These are phyloP conservation scores for Phytophthora colocasiae DNA, from an alignment of 352 stramenopile species.

Conservation along the genomic window DNA sequence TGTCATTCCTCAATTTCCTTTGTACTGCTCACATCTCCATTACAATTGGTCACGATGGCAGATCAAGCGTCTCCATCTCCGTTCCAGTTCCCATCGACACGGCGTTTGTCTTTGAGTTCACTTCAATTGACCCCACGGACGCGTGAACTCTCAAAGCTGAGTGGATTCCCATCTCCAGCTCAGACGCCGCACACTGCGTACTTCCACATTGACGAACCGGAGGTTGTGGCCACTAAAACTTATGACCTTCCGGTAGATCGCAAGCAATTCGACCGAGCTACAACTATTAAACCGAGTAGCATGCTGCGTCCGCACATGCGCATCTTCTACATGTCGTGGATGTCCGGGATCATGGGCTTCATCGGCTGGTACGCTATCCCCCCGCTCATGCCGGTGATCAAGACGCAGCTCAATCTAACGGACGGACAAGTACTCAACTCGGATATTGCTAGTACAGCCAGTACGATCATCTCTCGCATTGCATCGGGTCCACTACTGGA, in stretches of 20 bases:
- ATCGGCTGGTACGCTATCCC: constrained; percentile 96
- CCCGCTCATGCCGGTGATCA: constrained; percentile 93
- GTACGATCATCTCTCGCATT: constrained; percentile 94
- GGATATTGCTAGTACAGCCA: constrained; percentile 92
- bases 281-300: constrained; percentile 78
- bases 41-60: constrained; percentile 7
- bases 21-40: background rate
- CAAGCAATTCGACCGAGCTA: constrained; percentile 73
- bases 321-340: constrained; percentile 93
- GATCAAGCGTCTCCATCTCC: constrained; percentile 23
- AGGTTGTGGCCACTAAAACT: constrained; percentile 23
- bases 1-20: constrained; percentile 31
- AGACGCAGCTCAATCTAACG: constrained; percentile 82
- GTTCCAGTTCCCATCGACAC: constrained; percentile 9
- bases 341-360: constrained; percentile 94
- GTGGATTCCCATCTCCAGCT: constrained; percentile 25
- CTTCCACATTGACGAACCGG: constrained; percentile 35
- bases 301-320: constrained; percentile 94
- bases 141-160: constrained; percentile 21
- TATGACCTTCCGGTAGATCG: constrained; percentile 65
- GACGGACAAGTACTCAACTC: constrained; percentile 92
- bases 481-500: constrained; percentile 94
- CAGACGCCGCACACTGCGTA: constrained; percentile 27
- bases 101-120: constrained; percentile 28
- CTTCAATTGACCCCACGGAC: constrained; percentile 34